Evolutionary conservation across 179 eudicot species (phyloP), one percentile per base, ranked within the genome.

Genomic region (Gypsophila paniculata): DNA sequence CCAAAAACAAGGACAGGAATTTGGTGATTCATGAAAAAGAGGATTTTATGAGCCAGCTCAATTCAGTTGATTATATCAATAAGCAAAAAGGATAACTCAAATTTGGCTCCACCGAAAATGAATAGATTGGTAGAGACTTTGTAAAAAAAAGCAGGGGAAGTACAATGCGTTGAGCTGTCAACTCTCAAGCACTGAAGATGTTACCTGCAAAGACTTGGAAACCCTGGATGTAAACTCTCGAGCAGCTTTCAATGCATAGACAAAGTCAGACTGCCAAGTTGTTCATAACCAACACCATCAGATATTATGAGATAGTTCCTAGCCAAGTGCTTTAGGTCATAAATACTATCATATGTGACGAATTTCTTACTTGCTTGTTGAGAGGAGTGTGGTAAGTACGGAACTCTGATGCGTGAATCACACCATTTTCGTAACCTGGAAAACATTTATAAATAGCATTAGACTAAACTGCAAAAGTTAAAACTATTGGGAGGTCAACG

Each of bases 331-430:
- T 44, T 55, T 26, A 18, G 12, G 34, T 59, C 23, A 44, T 26
- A 72, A 38, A 36, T 48, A 71, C 61, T 18, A 82, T 39, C 73
- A 38, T 18, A 18, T 19, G 38, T 58, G 15, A 69, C 8, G 46
- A 32, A 18, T 49, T 64, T 42, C 84, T 36, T 89, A 92, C 99
- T 81, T 95, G 99, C 75, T 95, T 86, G 89, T 89, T 95, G 46
- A 95, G 90, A 29, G 99, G 99, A 1, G 96, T 93, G 83, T 95
- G 99, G 79, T 88, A 95, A 44, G 99, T 95, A 57, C 98, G 93
- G 74, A 95, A 95, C 69, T 93, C 86, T 69, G 99, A 95, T 79
- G 99, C 96, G 65, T 65, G 82, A 79, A 95, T 89, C 58, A 90
- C 68, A 70, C 98, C 93, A 73, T 74, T 78, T 79, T 90, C 96